Evolutionary conservation across 2,329 filamentous ascomycete species (phyloP).

Genomic region (Ceratocystis albifundus): DNA sequence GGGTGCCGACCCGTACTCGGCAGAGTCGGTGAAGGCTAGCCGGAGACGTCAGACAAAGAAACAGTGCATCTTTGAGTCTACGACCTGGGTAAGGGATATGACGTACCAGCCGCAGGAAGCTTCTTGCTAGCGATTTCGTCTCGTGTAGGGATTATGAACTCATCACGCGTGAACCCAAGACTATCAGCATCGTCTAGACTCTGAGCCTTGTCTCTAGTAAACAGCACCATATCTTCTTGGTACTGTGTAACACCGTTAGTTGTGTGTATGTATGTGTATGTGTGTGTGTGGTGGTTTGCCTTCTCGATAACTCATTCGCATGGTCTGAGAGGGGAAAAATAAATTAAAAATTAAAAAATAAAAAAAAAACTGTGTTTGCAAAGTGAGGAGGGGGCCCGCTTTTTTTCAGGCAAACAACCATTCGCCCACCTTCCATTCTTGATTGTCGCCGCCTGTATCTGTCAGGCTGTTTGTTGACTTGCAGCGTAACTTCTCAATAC

Average conservation of each 20-base stretch:
- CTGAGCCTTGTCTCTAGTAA: conserved; percentile 21
- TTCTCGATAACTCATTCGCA: neutral
- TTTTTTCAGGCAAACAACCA: conserved; percentile 9
- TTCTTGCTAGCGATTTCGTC: conserved; percentile 28
- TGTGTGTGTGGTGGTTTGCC: neutral
- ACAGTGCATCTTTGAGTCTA: neutral
- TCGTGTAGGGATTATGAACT: conserved; percentile 59
- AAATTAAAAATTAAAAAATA: neutral
- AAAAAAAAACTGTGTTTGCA: neutral
- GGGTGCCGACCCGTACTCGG: conserved; percentile 8
- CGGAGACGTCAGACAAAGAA: conserved; percentile 5
- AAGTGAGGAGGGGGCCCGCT: conserved; percentile 15
- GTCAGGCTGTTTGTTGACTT: neutral
- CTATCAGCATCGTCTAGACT: conserved; percentile 45
- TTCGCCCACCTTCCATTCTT: neutral
- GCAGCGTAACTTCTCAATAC: neutral
- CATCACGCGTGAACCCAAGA: conserved; percentile 44
- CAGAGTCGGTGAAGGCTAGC: conserved; percentile 15
- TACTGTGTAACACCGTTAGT: neutral
- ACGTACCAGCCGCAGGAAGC: conserved; percentile 26
- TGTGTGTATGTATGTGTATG: no score
- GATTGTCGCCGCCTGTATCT: neutral
- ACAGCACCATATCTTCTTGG: conserved; percentile 3
- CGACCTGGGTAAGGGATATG: neutral
- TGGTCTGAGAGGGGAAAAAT: neutral